Evolutionary conservation across 176 grass and related monocot species (phyloP).

Genomic region (Oryza meyeriana): DNA sequence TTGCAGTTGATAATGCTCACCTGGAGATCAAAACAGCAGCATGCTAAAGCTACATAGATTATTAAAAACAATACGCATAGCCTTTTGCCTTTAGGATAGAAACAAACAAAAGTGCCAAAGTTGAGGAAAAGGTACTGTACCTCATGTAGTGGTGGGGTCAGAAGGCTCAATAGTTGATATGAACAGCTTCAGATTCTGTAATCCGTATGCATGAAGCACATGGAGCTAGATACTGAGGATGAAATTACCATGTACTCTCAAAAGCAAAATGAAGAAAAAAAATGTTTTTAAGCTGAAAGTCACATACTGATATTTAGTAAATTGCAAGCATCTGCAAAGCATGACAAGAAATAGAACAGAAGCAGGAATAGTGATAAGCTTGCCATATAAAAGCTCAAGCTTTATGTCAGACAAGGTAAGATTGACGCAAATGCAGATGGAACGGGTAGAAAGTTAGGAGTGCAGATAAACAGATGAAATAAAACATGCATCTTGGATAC

Average conservation of each 20-base stretch:
- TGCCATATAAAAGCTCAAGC: background rate
- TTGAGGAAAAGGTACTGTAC: background rate
- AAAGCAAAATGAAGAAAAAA: background rate
- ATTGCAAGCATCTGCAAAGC: background rate
- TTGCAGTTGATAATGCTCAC: constrained; percentile 2
- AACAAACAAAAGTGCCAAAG: constrained; percentile 13
- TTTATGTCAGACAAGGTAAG: background rate
- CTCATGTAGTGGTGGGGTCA: constrained; percentile 10
- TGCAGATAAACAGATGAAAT: background rate
- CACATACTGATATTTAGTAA: background rate
- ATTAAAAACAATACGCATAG: background rate
- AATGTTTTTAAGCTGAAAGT: background rate
- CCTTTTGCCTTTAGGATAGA: constrained; percentile 8
- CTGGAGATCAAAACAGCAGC: constrained; percentile 13
- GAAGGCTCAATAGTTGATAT: constrained; percentile 10
- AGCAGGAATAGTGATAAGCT: background rate
- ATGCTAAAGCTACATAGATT: background rate
- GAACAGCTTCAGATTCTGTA: constrained; percentile 13
- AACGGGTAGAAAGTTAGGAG: background rate
- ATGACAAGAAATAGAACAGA: constrained; percentile 4
- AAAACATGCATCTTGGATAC: background rate
- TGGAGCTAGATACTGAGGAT: background rate
- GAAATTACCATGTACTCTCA: background rate
- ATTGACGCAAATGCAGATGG: background rate
- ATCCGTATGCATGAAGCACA: background rate